Percentiles rank a stretch among this genome's conserved stretches.
Conservation (phyloP, 768 basidiomycete species). For the Agrocybe pediades region DNA sequence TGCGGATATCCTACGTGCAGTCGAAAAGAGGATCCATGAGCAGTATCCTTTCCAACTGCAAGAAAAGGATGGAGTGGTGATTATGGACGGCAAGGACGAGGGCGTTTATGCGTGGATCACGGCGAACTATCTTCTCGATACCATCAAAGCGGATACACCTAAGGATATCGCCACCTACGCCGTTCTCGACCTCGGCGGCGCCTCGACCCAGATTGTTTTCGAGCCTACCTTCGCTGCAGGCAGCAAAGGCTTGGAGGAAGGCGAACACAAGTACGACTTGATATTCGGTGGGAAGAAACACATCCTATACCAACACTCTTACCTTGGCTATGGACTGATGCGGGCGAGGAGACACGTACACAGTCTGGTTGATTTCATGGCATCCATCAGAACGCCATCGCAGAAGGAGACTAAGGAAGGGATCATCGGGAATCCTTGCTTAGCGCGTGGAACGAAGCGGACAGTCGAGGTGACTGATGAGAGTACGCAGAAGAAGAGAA, state of each 20-base stretch:
- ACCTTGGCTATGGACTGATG: constrained; percentile 96
- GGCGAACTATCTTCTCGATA: constrained; percentile 86
- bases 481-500: constrained; percentile 39
- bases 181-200: constrained; percentile 95
- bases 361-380: constrained; percentile 87
- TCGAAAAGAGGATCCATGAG: constrained; percentile 55
- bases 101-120: constrained; percentile 99
- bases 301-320: constrained; percentile 95
- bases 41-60: constrained; percentile 67
- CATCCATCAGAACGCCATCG: constrained; percentile 36
- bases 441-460: constrained; percentile 66
- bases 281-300: constrained; percentile 70
- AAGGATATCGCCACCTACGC: constrained; percentile 64
- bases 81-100: constrained; percentile 97
- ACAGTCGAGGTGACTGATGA: constrained; percentile 64
- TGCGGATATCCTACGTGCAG: constrained; percentile 73
- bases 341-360: constrained; percentile 83
- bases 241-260: constrained; percentile 55
- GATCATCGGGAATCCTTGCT: constrained; percentile 75
- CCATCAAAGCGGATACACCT: constrained; percentile 59
- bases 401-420: constrained; percentile 21
- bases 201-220: constrained; percentile 97
- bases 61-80: constrained; percentile 65
- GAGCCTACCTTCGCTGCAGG: constrained; percentile 63
- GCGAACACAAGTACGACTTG: constrained; percentile 91